Evolutionary conservation across 352 stramenopile species (phyloP), one percentile per base, ranked within the genome.

Genomic region (Globisporangium heterothallicum): DNA sequence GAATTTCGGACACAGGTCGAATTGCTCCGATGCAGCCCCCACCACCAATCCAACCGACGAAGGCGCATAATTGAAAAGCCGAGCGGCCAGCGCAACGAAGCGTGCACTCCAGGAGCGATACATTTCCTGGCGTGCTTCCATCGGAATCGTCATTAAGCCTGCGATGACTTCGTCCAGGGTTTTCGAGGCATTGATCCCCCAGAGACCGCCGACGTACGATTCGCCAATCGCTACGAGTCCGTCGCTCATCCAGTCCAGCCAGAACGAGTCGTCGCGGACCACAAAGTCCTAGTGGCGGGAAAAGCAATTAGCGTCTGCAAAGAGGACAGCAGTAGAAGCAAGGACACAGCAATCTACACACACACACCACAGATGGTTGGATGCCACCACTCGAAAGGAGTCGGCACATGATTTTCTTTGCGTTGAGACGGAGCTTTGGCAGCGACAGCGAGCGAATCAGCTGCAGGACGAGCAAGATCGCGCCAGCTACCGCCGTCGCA

Each of bases 191-290:
- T 84, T 83, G 1, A 74, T 70, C 8, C 66, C 65, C 79, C 83
- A 93, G n/a, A 91, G 55, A 1, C 78, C 79, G 18, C 74, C 78
- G 1, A 93, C 69, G 50, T 90, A 93, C 1, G 83, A 88, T 47
- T 93, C 83, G 7, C 83, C 83, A 38, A 93, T 93, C 8, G 78
- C 78, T 6, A 93, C 69, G 13, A 93, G 74, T 2, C 83, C 83
- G 25, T 91, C 80, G 34, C 78, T 86, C 79, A 93, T 92, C 83
- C 83, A 93, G 57, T 93, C 83, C 9, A 93, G 62, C 83, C 83
- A 93, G 49, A 93, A 87, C 0, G 78, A 75, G 32, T 89, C 74
- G 49, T 90, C 74, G 18, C 77, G 76, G 8, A 91, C 74, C 21
- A 88, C 61, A 66, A 93, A 88, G 36, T 91, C 79, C 82, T 93